Base-by-base conservation (phyloP, 2,329 filamentous ascomycete species). In the Trichoderma lentiforme region DNA sequence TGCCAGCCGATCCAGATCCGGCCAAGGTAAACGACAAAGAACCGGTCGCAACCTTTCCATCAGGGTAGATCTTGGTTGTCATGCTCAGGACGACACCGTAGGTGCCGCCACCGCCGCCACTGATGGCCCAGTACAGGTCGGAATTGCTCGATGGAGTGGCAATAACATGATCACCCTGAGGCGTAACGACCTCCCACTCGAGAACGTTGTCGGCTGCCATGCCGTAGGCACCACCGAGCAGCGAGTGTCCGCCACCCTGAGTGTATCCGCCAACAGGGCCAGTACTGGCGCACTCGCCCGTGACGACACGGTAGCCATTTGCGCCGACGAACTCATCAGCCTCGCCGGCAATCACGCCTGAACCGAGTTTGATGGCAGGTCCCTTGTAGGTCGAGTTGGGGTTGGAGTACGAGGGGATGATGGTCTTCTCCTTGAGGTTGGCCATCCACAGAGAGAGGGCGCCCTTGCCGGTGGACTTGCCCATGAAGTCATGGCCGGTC, bases 291-390 rank as follows among this genome's bases (percentile, higher is more conserved):
- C 36, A 39, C 74, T 87, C 85, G 0, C 86, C 86, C 9, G 83
- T 85, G 5, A 84, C 85, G 74, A 86, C 83, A 2, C 78, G 81
- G 73, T 84, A 87, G 8, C 85, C 85, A 39, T 7, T 8, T 39
- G 36, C 36, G 36, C 36, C 36, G 36, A 39, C 36, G 36, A 39
- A 39, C 36, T 39, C 36, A 39, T 39, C 36, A 39, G 36, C 36
- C 36, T 39, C 36, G 36, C 36, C 36, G 6, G 36, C 36, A 73
- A 86, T 83, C 26, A 88, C 83, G 70, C 87, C 88, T 8, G 86
- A 82, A 8, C 86, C 87, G 36, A 87, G 79, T 76, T 85, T 88
- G 76, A 88, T 82, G 1, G 86, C 86, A 3, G 82, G 81, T 2
- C 86, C 86, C 3, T 73, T 74, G 76, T 84, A 79, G 14, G 73